phyloP scores from a whole-genome alignment of 208 protist species.

The Acanthamoeba culbertsoni region DNA sequence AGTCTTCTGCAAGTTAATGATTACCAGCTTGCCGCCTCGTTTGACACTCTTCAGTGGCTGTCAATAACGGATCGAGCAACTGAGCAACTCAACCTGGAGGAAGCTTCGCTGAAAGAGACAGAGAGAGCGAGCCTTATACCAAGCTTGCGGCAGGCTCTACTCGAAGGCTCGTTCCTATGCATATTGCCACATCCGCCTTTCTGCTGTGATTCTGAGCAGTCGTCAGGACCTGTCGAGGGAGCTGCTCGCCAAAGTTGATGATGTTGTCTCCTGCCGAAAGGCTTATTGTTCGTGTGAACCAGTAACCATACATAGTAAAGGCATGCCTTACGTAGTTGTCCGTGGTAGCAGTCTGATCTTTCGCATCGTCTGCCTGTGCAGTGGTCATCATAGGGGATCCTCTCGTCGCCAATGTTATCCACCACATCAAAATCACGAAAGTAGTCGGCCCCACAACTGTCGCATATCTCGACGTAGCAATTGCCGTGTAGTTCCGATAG shows the following conservation, averaged over 20 bases:
- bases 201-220: background rate
- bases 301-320: too few species aligned
- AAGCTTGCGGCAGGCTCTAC: slow-evolving; percentile 30
- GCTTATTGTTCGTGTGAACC: too few species aligned
- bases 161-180: slow-evolving; percentile 2
- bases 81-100: background rate
- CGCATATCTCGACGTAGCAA: slow-evolving; percentile 56
- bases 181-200: background rate
- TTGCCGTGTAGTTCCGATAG: slow-evolving; percentile 66
- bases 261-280: slow-evolving; percentile 56
- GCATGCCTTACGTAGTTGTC: background rate
- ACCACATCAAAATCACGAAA: slow-evolving; percentile 43
- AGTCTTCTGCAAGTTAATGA: slow-evolving; percentile 67
- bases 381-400: slow-evolving; percentile 2
- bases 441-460: slow-evolving; percentile 29
- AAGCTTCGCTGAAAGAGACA: too few species aligned
- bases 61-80: background rate
- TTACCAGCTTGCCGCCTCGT: slow-evolving; percentile 59
- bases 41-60: slow-evolving; percentile 20
- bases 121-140: background rate
- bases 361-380: background rate
- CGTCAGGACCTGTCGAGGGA: background rate
- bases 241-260: slow-evolving; percentile 66
- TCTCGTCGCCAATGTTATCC: background rate
- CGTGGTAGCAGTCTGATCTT: background rate